These are phyloP conservation scores for Kondoa malvinella DNA, from an alignment of 768 basidiomycete genomes.

Conservation along the genomic window DNA sequence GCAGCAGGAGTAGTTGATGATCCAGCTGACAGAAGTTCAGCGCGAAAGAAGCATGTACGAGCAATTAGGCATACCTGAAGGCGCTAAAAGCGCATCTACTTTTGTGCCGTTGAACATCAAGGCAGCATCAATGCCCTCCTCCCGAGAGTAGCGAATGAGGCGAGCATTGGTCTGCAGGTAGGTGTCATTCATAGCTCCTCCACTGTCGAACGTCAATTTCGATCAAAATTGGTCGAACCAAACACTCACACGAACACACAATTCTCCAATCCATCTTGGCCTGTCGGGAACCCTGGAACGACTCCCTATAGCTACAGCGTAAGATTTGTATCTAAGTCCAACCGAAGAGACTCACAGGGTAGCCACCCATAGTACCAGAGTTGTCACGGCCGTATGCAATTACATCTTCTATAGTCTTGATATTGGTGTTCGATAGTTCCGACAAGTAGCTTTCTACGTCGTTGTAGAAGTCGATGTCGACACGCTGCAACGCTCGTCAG, in stretches of 20 bases:
- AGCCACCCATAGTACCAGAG: not conserved
- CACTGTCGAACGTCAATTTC: not conserved
- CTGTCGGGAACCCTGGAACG: not conserved
- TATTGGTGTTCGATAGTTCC: not conserved
- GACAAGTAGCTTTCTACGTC: not conserved
- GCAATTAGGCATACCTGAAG: not conserved
- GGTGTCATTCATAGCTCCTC: not conserved
- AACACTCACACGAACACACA: not conserved
- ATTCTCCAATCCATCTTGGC: not conserved
- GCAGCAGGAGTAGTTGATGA: not conserved
- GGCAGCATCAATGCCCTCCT: not conserved
- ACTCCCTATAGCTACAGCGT: too few relatives aligned
- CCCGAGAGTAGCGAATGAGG: not conserved
- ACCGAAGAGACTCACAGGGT: not conserved
- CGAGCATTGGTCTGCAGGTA: not conserved
- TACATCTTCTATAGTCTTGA: not conserved
- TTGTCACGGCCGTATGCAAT: not conserved
- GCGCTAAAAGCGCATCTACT: not conserved
- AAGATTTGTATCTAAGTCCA: not conserved
- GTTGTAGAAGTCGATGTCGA: constrained; percentile 1
- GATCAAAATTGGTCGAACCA: not conserved
- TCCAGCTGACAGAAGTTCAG: too few relatives aligned
- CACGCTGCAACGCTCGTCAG: too few relatives aligned
- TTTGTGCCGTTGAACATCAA: not conserved
- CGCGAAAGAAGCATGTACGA: too few relatives aligned